A percentile compares a stretch with the other conserved stretches of the same genome.
These are phyloP conservation scores for Ochetophila trinervis DNA, from an alignment of 306 rosid genomes.

Conservation along the genomic window DNA sequence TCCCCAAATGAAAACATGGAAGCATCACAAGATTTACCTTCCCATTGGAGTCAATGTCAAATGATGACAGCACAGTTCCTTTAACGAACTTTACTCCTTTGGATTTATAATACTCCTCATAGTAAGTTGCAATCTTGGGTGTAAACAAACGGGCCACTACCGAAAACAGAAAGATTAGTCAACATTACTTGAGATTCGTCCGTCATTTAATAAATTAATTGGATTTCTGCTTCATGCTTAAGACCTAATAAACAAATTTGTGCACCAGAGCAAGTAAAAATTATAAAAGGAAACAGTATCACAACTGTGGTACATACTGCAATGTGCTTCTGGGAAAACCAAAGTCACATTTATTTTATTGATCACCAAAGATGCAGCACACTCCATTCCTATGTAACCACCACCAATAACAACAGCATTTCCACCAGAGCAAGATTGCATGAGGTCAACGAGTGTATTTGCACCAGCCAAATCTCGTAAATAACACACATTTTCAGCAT, in stretches of 20 bases:
- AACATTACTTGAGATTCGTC: neutral
- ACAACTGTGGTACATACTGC: slow-evolving; percentile 58
- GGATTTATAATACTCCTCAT: slow-evolving; percentile 79
- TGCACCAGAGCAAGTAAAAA: neutral
- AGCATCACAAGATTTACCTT: slow-evolving; percentile 49
- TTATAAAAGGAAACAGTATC: neutral
- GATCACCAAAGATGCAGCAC: slow-evolving; percentile 93
- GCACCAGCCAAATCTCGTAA: slow-evolving; percentile 82
- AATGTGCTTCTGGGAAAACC: slow-evolving; percentile 98
- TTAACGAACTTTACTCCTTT: slow-evolving; percentile 80
- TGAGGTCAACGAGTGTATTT: slow-evolving; percentile 55
- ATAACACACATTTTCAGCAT: slow-evolving; percentile 92
- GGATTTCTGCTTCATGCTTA: neutral
- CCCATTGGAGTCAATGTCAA: slow-evolving; percentile 67
- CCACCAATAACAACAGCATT: slow-evolving; percentile 97
- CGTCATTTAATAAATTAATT: neutral
- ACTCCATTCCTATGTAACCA: slow-evolving; percentile 98
- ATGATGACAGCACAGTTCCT: slow-evolving; percentile 87
- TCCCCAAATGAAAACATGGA: neutral
- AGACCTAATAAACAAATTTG: neutral
- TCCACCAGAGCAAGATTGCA: slow-evolving; percentile 70
- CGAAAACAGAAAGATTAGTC: slow-evolving; percentile 14
- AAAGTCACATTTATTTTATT: slow-evolving; percentile 79
- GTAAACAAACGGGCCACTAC: slow-evolving; percentile 98
- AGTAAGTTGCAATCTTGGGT: slow-evolving; percentile 78